Base-by-base conservation (phyloP, 306 rosid species). In the Begonia masoniana region DNA sequence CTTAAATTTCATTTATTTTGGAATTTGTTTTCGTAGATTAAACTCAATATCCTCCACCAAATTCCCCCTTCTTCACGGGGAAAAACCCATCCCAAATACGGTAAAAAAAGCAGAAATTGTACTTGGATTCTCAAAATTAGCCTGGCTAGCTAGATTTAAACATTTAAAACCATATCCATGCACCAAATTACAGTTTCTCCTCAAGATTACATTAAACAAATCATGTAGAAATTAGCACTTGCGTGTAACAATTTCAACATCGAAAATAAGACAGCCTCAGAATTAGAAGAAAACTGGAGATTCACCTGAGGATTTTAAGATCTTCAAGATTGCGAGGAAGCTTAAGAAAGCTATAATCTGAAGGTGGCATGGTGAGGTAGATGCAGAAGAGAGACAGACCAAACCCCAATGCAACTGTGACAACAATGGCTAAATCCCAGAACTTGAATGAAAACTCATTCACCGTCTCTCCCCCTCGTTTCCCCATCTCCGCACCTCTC, bases 281-380 rank as follows among this genome's bases (percentile, higher is more conserved):
- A 46, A 46, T 46, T 0, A 11, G 6, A 6, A 16, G 4, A 0
- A 45, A 54, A 6, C 9, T 9, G 41, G 43, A 60, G 24, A 49
- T 56, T n/a, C 66, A 83, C 97, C 96, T 55, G 45, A 86, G 78
- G 47, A 86, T 76, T 64, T 73, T 83, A 70, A 91, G 96, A 61
- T 91, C 99, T 50, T 86, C 64, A 45, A 91, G 94, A 68, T 54
- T 81, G 16, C 79, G 94, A 15, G 96, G 99, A 50, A 86, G 84
- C 87, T 91, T 91, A 46, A 91, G 99, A 50, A 91, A 91, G 80
- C 99, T 81, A 65, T 91, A 91, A 74, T 91, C 99, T 19, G 99
- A 86, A 47, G 76, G 77, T 5, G 99, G 99, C 82, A 91, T 78
- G 71, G 96, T 83, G 4, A 83, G 73, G 59, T 91, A 91, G 48